These are phyloP conservation scores for Astrocystis sublimbata DNA, from an alignment of 495 filamentous ascomycete genomes.

Conservation along the genomic window DNA sequence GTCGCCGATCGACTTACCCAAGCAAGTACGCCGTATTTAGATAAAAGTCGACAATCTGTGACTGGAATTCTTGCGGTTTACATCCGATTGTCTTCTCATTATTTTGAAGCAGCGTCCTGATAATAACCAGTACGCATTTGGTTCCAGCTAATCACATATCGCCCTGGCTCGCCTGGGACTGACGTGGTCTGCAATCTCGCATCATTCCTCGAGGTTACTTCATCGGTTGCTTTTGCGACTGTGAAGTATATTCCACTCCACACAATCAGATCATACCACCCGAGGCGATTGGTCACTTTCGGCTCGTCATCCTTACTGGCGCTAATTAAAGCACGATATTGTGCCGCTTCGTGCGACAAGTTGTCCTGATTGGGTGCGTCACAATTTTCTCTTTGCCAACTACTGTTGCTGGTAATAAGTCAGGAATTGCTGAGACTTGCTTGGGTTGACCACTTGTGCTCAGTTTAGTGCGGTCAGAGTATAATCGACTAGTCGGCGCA, in stretches of 20 bases:
- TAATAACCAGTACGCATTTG: too few relatives aligned
- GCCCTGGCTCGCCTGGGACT: neutral
- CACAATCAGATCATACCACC: neutral
- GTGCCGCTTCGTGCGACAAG: neutral
- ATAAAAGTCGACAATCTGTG: too few relatives aligned
- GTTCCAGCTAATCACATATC: too few relatives aligned
- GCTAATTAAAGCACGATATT: conserved; percentile 1
- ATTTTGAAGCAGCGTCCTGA: too few relatives aligned
- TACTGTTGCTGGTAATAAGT: neutral
- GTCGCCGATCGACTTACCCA: neutral
- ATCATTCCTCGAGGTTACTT: neutral
- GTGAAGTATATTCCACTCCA: neutral
- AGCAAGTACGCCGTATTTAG: too few relatives aligned
- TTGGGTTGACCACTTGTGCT: too few relatives aligned
- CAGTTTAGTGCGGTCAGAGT: too few relatives aligned
- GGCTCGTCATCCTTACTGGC: conserved; percentile 1
- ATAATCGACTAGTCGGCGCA: too few relatives aligned
- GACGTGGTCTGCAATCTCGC: neutral
- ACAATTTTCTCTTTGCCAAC: neutral
- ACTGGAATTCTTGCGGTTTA: too few relatives aligned
- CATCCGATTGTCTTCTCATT: too few relatives aligned
- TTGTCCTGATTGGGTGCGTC: neutral
- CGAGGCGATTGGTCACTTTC: neutral
- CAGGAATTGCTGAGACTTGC: neutral
- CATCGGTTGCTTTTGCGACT: neutral